A percentile compares a stretch with the other conserved stretches of the same genome.
phyloP scores from a whole-genome alignment of 2,329 filamentous ascomycete genomes.

The Aspergillus fructus region DNA sequence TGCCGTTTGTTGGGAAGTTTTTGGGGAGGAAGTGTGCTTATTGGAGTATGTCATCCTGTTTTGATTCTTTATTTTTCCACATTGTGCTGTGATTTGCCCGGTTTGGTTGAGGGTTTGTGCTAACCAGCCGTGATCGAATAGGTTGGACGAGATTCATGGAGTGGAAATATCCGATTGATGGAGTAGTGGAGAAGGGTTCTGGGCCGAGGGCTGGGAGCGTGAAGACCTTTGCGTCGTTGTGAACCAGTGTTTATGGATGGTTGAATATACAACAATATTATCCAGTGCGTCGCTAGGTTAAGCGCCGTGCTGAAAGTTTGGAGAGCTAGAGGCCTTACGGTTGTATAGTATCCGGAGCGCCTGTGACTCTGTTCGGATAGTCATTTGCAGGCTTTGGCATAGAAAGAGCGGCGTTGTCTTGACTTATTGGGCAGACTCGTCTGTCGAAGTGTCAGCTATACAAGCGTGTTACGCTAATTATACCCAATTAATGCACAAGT shows the following conservation, averaged over 20 bases:
- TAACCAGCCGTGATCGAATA: constrained; percentile 39
- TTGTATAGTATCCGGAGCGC: not conserved
- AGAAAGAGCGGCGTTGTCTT: constrained; percentile 9
- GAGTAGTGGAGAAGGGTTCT: constrained; percentile 60
- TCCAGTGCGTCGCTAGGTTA: not conserved
- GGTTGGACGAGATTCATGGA: constrained; percentile 94
- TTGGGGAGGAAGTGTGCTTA: constrained; percentile 93
- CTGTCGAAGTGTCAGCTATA: constrained; percentile 2
- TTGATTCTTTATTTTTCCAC: too few species aligned
- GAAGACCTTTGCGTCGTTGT: constrained; percentile 52
- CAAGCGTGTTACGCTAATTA: constrained; percentile 11
- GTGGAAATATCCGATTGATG: constrained; percentile 84
- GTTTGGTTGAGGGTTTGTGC: not conserved
- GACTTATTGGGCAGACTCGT: not conserved
- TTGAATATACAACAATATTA: not conserved
- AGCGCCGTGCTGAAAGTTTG: not conserved
- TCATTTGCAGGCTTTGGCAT: not conserved
- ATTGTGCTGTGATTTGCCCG: too few species aligned
- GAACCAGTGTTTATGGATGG: not conserved
- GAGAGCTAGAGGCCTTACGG: not conserved
- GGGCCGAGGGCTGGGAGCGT: constrained; percentile 57
- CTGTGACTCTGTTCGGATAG: not conserved
- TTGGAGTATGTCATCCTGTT: constrained; percentile 66
- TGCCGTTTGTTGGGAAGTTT: constrained; percentile 93
- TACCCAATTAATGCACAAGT: constrained; percentile 17